phyloP scores from a whole-genome alignment of 371 early-diverging fungal species.

The Chytridium lagenaria region DNA sequence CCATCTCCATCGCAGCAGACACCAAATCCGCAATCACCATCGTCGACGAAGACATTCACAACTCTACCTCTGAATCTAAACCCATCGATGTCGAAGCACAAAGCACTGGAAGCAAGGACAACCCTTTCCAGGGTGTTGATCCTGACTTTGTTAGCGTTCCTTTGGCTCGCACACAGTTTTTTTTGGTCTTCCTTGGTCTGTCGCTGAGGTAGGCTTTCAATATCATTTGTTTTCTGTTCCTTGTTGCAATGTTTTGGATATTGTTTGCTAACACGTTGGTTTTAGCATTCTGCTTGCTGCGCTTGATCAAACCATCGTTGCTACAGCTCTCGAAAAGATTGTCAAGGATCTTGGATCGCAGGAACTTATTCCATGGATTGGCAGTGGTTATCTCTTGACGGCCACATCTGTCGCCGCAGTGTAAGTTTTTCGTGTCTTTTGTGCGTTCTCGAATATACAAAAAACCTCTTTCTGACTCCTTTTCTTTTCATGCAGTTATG shows the following conservation, averaged over 20 bases:
- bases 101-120: background rate
- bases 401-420: constrained; percentile 7
- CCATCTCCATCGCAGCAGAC: too few species aligned
- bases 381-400: constrained; percentile 34
- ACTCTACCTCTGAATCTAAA: background rate
- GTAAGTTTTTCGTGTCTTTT: background rate
- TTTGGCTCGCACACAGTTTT: constrained; percentile 24
- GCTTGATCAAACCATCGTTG: constrained; percentile 72
- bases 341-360: constrained; percentile 51
- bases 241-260: constrained; percentile 26
- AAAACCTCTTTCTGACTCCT: background rate
- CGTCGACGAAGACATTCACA: too few species aligned
- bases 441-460: background rate
- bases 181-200: constrained; percentile 27
- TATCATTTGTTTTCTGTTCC: constrained; percentile 61
- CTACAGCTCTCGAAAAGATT: constrained; percentile 42
- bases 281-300: constrained; percentile 41
- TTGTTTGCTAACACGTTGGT: background rate
- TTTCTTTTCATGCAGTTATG: constrained; percentile 15
- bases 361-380: constrained; percentile 60
- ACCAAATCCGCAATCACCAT: too few species aligned
- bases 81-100: background rate
- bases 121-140: constrained; percentile 8
- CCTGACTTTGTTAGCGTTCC: constrained; percentile 25
- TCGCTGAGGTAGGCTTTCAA: constrained; percentile 53